These are phyloP conservation scores for Tilletia indica DNA, from an alignment of 1,284 basidiomycete genomes.

Conservation along the genomic window DNA sequence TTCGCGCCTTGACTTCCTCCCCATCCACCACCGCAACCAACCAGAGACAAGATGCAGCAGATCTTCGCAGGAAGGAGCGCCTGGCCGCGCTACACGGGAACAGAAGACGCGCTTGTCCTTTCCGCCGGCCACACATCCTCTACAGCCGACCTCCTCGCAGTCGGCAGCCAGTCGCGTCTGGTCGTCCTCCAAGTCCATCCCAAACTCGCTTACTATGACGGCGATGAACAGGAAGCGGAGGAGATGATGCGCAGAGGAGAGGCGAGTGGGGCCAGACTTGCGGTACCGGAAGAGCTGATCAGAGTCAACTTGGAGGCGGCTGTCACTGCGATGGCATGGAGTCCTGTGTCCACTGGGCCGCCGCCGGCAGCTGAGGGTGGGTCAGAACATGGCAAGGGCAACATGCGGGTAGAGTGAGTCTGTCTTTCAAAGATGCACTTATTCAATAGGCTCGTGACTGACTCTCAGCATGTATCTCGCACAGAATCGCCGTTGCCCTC, in stretches of 20 bases:
- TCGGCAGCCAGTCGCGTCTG: not conserved
- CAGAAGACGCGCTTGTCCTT: not conserved
- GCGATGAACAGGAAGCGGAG: not conserved
- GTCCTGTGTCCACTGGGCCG: not conserved
- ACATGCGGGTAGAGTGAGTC: constrained; percentile 1
- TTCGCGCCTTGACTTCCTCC: not conserved
- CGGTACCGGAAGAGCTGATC: not conserved
- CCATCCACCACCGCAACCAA: no score
- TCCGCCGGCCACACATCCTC: not conserved
- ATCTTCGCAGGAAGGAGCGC: not conserved
- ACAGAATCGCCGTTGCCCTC: not conserved
- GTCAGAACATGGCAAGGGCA: not conserved
- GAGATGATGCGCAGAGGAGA: no score
- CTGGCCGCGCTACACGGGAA: not conserved
- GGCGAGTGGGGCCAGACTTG: not conserved
- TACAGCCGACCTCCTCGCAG: not conserved
- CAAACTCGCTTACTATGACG: not conserved
- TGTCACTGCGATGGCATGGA: constrained; percentile 1
- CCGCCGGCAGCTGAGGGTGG: not conserved
- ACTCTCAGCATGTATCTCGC: not conserved
- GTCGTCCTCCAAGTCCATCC: not conserved
- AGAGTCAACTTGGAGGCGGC: not conserved
- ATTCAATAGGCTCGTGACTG: not conserved
- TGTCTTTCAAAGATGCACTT: not conserved
- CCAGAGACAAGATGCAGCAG: not conserved